These are phyloP conservation scores for Elaeis oleifera DNA, from an alignment of 202 grass and related monocot genomes.

Conservation along the genomic window DNA sequence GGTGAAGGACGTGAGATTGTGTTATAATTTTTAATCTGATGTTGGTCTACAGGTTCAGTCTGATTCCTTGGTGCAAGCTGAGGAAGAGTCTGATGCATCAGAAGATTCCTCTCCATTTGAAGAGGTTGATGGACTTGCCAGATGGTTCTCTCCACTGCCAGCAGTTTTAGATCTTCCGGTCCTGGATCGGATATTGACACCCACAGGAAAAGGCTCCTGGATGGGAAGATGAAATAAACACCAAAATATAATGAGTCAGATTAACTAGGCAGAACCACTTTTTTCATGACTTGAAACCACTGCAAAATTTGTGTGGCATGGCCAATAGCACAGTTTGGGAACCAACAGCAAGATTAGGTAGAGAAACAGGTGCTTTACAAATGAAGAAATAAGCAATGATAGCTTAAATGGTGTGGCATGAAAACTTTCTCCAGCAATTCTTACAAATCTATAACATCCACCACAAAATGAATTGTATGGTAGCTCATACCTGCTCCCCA, in stretches of 20 bases:
- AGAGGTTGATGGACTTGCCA: slow-evolving; percentile 34
- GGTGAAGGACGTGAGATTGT: slow-evolving; percentile 13
- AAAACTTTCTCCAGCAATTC: no score
- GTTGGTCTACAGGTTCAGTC: slow-evolving; percentile 53
- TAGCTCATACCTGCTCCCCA: slow-evolving; percentile 60
- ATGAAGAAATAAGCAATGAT: no score
- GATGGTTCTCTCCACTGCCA: slow-evolving; percentile 54
- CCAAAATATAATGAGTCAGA: no score
- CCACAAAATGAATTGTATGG: neutral
- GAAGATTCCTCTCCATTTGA: slow-evolving; percentile 6
- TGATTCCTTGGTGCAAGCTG: slow-evolving; percentile 38
- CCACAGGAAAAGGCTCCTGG: slow-evolving; percentile 92
- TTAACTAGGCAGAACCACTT: no score
- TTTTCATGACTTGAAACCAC: neutral
- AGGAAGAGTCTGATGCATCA: slow-evolving; percentile 29
- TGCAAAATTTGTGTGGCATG: no score
- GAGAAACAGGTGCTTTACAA: no score
- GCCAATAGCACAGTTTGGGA: no score
- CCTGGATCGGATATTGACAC: slow-evolving; percentile 63
- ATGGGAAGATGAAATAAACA: neutral
- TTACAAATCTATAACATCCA: no score
- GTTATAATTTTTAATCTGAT: slow-evolving; percentile 27
- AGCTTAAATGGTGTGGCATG: no score
- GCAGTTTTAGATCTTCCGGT: slow-evolving; percentile 51
- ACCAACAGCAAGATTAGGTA: no score